phyloP scores from a whole-genome alignment of 345 rosid species.

The Salix dunnii region DNA sequence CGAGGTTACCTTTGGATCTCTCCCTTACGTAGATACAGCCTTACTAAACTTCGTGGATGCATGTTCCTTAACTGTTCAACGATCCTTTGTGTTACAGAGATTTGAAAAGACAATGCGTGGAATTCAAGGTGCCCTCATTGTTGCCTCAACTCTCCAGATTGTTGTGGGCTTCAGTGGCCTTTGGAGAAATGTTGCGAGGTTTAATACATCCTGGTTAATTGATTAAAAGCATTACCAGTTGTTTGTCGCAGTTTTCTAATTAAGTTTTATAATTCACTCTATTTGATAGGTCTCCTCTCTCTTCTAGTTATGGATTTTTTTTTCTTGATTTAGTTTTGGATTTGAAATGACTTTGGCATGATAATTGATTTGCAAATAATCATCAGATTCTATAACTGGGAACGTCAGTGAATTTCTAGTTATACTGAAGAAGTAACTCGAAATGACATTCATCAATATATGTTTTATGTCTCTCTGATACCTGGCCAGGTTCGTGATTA shows the following conservation, averaged over 20 bases:
- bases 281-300: not conserved
- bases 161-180: constrained; percentile 94
- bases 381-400: not conserved
- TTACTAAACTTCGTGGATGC: not conserved
- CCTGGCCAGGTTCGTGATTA: constrained; percentile 37
- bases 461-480: not conserved
- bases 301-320: not conserved
- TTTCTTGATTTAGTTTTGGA: not conserved
- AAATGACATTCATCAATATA: not conserved
- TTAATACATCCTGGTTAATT: constrained; percentile 7
- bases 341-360: not conserved
- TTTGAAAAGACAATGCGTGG: constrained; percentile 90
- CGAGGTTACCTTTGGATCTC: constrained; percentile 52
- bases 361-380: not conserved
- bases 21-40: not conserved
- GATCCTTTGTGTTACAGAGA: constrained; percentile 44
- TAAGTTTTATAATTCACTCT: not conserved
- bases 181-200: constrained; percentile 95
- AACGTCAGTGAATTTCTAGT: not conserved
- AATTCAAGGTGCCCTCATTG: constrained; percentile 85
- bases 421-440: not conserved
- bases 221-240: not conserved
- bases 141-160: constrained; percentile 91
- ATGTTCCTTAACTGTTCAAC: constrained; percentile 1
- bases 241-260: not conserved